These are phyloP conservation scores for Grigorovia jiainica DNA, from an alignment of 805 yeast genomes.

Conservation along the genomic window DNA sequence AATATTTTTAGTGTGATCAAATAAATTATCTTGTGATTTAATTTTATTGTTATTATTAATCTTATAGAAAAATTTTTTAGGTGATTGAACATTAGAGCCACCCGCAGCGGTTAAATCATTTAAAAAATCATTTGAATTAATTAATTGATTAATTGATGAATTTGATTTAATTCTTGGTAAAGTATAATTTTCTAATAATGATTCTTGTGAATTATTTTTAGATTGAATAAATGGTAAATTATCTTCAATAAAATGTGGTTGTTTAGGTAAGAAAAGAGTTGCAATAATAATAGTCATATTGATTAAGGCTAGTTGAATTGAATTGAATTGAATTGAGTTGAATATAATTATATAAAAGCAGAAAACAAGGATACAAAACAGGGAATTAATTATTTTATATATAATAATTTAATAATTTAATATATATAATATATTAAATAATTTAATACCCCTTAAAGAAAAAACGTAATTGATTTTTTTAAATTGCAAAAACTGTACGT, in stretches of 20 bases:
- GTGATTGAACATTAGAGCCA: conserved; percentile 11
- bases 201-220: conserved; percentile 5
- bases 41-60: background rate
- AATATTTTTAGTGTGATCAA: conserved; percentile 9
- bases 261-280: conserved; percentile 62
- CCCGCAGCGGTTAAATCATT: conserved; percentile 30
- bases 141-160: conserved; percentile 8
- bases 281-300: conserved; percentile 59
- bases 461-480: too few species aligned
- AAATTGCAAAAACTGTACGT: background rate
- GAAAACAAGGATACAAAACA: too few species aligned
- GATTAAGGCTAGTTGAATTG: too few species aligned
- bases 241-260: conserved; percentile 45
- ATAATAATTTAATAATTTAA: too few species aligned
- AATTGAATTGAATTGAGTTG: background rate
- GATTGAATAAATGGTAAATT: background rate
- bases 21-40: conserved; percentile 3
- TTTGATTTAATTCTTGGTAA: conserved; percentile 6
- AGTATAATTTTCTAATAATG: conserved; percentile 3
- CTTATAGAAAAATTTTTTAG: conserved; percentile 1
- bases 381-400: too few species aligned
- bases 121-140: conserved; percentile 26
- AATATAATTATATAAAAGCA: background rate
- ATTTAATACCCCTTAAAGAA: too few species aligned
- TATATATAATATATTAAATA: too few species aligned